Percentiles rank a stretch among this genome's conserved stretches.
Conservation (phyloP, 306 rosid species). For the Ammopiptanthus mongolicus region DNA sequence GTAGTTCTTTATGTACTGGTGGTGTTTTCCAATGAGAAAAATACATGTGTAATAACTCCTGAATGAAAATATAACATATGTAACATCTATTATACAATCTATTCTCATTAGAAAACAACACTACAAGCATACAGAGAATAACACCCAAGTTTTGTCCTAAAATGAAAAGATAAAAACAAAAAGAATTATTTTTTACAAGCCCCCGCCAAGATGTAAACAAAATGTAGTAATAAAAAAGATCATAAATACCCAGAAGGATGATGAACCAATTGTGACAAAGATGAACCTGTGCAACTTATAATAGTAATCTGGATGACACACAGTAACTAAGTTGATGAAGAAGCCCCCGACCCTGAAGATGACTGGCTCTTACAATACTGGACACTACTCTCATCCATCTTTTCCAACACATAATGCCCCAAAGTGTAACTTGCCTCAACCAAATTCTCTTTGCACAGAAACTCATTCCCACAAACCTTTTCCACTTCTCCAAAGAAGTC, state of each 20-base stretch:
- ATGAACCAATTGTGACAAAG: constrained; percentile 19
- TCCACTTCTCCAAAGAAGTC: constrained; percentile 61
- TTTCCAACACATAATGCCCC: constrained; percentile 82
- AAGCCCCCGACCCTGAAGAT: not conserved
- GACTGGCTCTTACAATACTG: constrained; percentile 63
- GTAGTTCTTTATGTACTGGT: too few relatives aligned
- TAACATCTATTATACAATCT: too few relatives aligned
- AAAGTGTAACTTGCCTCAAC: constrained; percentile 60
- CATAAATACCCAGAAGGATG: constrained; percentile 45
- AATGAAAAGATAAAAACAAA: not conserved
- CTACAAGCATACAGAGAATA: too few relatives aligned
- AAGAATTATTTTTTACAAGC: constrained; percentile 63
- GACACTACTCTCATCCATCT: constrained; percentile 67
- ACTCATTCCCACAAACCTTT: constrained; percentile 70
- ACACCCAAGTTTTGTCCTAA: not conserved
- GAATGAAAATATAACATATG: too few relatives aligned
- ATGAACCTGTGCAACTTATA: constrained; percentile 9
- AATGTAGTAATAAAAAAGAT: constrained; percentile 20
- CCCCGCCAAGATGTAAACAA: constrained; percentile 28
- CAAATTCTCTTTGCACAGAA: constrained; percentile 72
- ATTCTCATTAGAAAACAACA: too few relatives aligned
- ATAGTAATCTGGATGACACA: not conserved
- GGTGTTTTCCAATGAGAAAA: too few relatives aligned
- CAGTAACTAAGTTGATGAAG: constrained; percentile 25
- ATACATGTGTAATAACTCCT: too few relatives aligned